phyloP scores from a whole-genome alignment of 1,284 basidiomycete genomes.

The Melampsora medusae region DNA sequence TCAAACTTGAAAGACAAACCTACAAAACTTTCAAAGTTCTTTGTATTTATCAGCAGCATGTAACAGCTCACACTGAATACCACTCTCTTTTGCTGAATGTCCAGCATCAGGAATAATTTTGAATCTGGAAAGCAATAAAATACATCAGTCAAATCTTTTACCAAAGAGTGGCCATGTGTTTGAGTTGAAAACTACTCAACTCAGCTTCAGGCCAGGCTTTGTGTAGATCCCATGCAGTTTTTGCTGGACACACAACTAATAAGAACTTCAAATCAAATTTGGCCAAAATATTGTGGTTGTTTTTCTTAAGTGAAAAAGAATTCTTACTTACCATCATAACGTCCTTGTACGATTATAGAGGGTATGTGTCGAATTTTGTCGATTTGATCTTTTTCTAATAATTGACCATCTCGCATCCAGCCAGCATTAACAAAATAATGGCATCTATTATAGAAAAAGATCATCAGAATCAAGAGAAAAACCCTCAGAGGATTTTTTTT shows the following conservation, averaged over 20 bases:
- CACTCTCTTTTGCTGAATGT: conserved; percentile 77
- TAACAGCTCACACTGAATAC: conserved; percentile 70
- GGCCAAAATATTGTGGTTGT: neutral
- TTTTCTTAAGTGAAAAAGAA: neutral
- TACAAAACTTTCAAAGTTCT: neutral
- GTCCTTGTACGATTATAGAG: conserved; percentile 78
- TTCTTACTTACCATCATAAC: conserved; percentile 52
- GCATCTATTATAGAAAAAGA: conserved; percentile 1
- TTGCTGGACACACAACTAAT: conserved; percentile 58
- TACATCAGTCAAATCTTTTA: conserved; percentile 1
- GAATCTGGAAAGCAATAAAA: conserved; percentile 57
- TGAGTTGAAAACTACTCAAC: conserved; percentile 44
- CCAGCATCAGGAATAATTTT: conserved; percentile 85
- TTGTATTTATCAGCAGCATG: conserved; percentile 60
- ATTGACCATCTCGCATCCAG: conserved; percentile 84
- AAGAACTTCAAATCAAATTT: neutral
- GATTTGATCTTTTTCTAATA: conserved; percentile 76
- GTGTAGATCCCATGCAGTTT: conserved; percentile 54
- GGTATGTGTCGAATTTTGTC: conserved; percentile 91
- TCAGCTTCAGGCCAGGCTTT: conserved; percentile 74
- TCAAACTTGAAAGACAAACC: too few species aligned
- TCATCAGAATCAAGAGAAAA: neutral
- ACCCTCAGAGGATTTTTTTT: neutral
- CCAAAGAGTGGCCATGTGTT: neutral
- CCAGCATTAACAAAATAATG: conserved; percentile 59